A percentile compares a stretch with the other conserved stretches of the same genome.
Conservation (phyloP, 2,329 filamentous ascomycete genomes). For the Penicillium decumbens region DNA sequence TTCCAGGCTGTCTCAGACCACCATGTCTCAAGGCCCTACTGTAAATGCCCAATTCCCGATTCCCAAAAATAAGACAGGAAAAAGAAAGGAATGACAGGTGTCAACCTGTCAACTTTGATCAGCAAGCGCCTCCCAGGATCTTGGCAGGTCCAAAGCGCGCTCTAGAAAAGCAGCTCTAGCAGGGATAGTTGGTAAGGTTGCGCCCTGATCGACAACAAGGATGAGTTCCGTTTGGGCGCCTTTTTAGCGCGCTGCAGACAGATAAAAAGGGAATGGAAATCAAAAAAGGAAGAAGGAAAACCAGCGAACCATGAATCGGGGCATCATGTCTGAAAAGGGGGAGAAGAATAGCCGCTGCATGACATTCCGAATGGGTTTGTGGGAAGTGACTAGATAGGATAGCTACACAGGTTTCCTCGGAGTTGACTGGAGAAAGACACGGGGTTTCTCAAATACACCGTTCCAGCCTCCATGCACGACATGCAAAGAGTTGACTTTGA, state of each 20-base stretch:
- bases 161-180: conserved; percentile 6
- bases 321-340: conserved; percentile 6
- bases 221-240: conserved; percentile 4
- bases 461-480: neutral
- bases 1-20: neutral
- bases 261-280: conserved; percentile 18
- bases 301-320: conserved; percentile 8
- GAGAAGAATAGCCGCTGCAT: neutral
- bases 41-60: neutral
- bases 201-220: conserved; percentile 20
- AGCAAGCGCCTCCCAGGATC: conserved; percentile 6
- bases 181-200: conserved; percentile 15
- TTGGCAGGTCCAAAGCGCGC: conserved; percentile 7
- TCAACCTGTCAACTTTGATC: conserved; percentile 26
- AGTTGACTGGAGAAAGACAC: no score
- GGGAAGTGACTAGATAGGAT: neutral
- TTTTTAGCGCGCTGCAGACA: conserved; percentile 16
- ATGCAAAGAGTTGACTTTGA: neutral
- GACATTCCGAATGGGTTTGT: neutral
- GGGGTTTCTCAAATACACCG: neutral
- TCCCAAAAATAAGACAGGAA: neutral
- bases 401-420: no score
- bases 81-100: conserved; percentile 9
- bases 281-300: conserved; percentile 18
- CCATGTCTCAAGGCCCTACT: neutral